Conservation (phyloP, 1,284 basidiomycete species). For the Phylloporus sp. region DNA sequence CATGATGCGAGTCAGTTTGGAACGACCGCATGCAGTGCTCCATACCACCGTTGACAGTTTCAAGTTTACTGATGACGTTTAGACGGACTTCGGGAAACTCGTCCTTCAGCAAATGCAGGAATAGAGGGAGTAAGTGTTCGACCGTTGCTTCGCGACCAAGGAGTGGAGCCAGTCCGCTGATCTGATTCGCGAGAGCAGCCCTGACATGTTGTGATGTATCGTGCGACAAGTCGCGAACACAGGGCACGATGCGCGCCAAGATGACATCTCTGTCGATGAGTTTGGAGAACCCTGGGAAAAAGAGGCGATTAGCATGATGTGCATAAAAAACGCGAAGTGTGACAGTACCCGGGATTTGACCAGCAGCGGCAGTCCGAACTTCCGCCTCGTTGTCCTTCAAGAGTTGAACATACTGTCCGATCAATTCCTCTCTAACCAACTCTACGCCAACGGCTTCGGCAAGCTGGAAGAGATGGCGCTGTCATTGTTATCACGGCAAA, state of each 20-base stretch:
- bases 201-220: conserved; percentile 98
- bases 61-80: conserved; percentile 99
- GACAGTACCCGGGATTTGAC: conserved; percentile 89
- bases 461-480: conserved; percentile 52
- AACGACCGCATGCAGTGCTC: conserved; percentile 14
- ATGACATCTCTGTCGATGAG: conserved; percentile 95
- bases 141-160: conserved; percentile 95
- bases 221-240: conserved; percentile 92
- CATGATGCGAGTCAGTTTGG: conserved; percentile 18
- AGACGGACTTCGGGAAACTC: conserved; percentile 98
- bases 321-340: not conserved
- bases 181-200: conserved; percentile 95
- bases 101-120: conserved; percentile 96
- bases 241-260: conserved; percentile 93
- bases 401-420: conserved; percentile 91
- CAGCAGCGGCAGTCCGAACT: conserved; percentile 94
- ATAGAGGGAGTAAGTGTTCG: conserved; percentile 96
- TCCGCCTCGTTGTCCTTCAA: conserved; percentile 99
- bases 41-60: conserved; percentile 92
- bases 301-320: conserved; percentile 13
- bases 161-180: conserved; percentile 96
- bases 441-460: conserved; percentile 92
- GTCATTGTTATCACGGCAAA: conserved; percentile 6
- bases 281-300: conserved; percentile 88
- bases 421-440: conserved; percentile 93